phyloP scores from a whole-genome alignment of 2,329 filamentous ascomycete genomes.

The Calonectria hawksworthii region DNA sequence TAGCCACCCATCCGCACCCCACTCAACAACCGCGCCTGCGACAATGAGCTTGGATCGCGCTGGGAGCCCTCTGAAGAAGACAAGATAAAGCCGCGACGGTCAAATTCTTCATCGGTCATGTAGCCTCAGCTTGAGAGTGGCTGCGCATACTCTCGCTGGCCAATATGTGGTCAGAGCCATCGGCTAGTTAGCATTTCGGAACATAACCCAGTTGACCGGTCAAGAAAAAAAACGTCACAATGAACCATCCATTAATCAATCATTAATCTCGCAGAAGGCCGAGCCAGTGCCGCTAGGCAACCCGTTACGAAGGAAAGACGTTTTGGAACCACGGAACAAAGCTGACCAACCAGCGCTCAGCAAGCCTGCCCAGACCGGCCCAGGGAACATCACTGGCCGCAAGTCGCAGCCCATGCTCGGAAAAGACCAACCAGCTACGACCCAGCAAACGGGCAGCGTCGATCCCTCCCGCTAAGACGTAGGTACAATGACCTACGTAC shows the following conservation, averaged over 20 bases:
- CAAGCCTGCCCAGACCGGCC: background rate
- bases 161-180: conserved; percentile 18
- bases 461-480: conserved; percentile 35
- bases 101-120: conserved; percentile 18
- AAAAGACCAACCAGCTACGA: conserved; percentile 25
- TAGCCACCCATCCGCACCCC: background rate
- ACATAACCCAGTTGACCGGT: conserved; percentile 21
- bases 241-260: conserved; percentile 23
- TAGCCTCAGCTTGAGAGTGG: background rate
- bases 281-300: conserved; percentile 24
- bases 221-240: conserved; percentile 13
- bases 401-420: conserved; percentile 29
- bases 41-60: background rate
- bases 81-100: background rate
- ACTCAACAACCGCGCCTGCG: conserved; percentile 8
- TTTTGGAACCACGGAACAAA: conserved; percentile 22
- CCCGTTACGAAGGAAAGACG: conserved; percentile 14
- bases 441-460: conserved; percentile 35
- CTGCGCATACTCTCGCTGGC: conserved; percentile 14
- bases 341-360: conserved; percentile 19
- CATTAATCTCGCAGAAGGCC: conserved; percentile 5
- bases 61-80: background rate
- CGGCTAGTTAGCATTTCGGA: conserved; percentile 22
- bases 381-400: conserved; percentile 26
- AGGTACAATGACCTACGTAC: background rate